Base-by-base conservation (phyloP, 257 asterid genomes). In the Nicotiana obtusifolia region DNA sequence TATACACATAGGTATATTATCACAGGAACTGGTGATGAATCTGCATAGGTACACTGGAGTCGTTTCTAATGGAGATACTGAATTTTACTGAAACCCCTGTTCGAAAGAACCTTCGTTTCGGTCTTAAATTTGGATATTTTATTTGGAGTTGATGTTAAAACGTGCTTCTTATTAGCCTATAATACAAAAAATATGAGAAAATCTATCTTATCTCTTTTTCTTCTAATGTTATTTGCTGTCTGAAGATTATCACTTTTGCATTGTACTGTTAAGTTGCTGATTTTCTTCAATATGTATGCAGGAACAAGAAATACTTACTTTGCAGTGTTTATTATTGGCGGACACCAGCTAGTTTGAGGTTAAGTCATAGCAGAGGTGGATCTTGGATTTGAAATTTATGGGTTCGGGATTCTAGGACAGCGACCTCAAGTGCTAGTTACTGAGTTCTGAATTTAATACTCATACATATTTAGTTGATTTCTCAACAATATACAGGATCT, bases 261-360 rank as follows among this genome's bases (percentile, higher is more conserved):
- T 28, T 61, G 41, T 7, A 61, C 30, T 78, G 19, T 68, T 67
- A 4, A 11, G 22, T 26, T 30, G 81, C 81, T 65, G 64, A 35
- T n/a, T 80, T 83, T 69, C 10, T 14, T 47, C 28, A 65, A 49
- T 24, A 54, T 77, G 69, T 59, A 75, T 84, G 89, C 90, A 88
- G 92, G 88, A 64, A 57, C 13, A 37, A 33, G 8, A 28, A 28
- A n/a, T 75, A 41, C 78, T 82, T 77, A 76, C 75, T 41, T 33
- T 33, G 65, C 7, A 0, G 77, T 35, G 9, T 20, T 26, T 44
- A 20, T 22, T 67, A 20, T 41, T 22, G 20, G 10, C 17, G 10
- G 10, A 2, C n/a, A 64, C 69, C 69, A 64, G 33, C 75, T 65
- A 65, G 24, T 33, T 66, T 66, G 76, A 16, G 54, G 10, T 68